Base-by-base conservation (phyloP, 176 grass and related monocot genomes). In the Dendrocalamus sinicus region DNA sequence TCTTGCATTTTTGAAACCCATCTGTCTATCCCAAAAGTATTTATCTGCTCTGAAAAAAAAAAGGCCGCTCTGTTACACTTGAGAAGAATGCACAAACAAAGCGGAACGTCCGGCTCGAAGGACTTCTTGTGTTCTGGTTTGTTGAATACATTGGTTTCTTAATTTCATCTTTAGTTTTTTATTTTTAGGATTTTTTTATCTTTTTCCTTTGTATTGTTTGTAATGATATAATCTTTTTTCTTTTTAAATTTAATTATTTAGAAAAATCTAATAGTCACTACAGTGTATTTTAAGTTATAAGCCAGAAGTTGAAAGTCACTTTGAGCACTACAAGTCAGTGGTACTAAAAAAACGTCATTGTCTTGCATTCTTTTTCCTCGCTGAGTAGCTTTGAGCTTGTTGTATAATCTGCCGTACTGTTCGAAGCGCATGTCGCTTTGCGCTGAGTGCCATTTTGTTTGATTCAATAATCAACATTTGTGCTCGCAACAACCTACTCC, bases 1-100 rank as follows among this genome's bases (percentile, higher is more conserved):
- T 84, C 75, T 72, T 72, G 50, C 53, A 79, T 73, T 86, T 86
- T 77, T 67, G 23, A 89, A 85, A 89, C 53, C 28, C 2, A 24
- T 7, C 59, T 55, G 54, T 3, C 75, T 9, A 61, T 10, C 62
- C 26, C 24, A 23, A 59, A 59, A 60, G 9, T 24, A 1, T 60
- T 2, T 23, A 1, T 46, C 7, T n/a, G 9, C 12, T 15, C 41
- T 23, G 5, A 16, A 9, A 19, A 47, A 30, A 73, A 17, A 53
- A 15, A 0, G 1, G 30, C 6, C 9, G 72, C n/a, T 53, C 4
- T 32, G 47, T 74, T 53, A 51, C 72, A 54, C 26, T 15, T 75
- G 47, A 35, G 26, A 53, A 52, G 48, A 53, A 75, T 28, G 48
- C 1, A 26, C 72, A 53, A 54, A 54, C 20, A 54, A 75, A 75